phyloP scores from a whole-genome alignment of 495 filamentous ascomycete species.

The Copromyces sp. region DNA sequence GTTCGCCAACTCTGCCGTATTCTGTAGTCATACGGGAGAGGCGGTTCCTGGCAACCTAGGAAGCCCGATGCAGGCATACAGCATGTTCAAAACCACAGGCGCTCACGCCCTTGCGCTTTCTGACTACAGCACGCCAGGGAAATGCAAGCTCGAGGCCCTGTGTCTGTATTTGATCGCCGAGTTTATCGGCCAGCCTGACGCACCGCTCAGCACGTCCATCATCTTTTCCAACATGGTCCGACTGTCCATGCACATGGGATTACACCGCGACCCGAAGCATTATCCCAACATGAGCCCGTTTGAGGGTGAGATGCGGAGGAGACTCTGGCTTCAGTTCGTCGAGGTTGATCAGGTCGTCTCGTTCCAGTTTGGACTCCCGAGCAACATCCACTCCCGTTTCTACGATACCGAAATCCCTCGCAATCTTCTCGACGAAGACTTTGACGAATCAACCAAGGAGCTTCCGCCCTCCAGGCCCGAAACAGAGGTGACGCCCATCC shows the following conservation, averaged over 20 bases:
- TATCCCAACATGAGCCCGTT: conserved; percentile 24
- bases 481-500: conserved; percentile 18
- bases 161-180: conserved; percentile 27
- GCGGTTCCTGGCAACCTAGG: conserved; percentile 17
- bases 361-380: conserved; percentile 23
- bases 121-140: conserved; percentile 32
- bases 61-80: background rate
- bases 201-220: conserved; percentile 29
- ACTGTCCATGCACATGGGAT: conserved; percentile 32
- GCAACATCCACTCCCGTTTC: conserved; percentile 13
- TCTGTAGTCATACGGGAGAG: conserved; percentile 13
- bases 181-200: conserved; percentile 22
- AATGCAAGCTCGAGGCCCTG: conserved; percentile 32
- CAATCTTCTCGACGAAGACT: conserved; percentile 30
- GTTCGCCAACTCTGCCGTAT: conserved; percentile 15
- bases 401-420: conserved; percentile 28
- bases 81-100: conserved; percentile 16
- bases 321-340: conserved; percentile 23
- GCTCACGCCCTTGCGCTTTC: conserved; percentile 29
- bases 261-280: conserved; percentile 30
- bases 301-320: conserved; percentile 28
- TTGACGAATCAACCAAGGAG: conserved; percentile 19
- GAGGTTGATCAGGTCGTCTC: conserved; percentile 20
- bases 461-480: conserved; percentile 30
- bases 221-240: conserved; percentile 27